phyloP scores from a whole-genome alignment of 257 asterid species.

The Solanum chilense region DNA sequence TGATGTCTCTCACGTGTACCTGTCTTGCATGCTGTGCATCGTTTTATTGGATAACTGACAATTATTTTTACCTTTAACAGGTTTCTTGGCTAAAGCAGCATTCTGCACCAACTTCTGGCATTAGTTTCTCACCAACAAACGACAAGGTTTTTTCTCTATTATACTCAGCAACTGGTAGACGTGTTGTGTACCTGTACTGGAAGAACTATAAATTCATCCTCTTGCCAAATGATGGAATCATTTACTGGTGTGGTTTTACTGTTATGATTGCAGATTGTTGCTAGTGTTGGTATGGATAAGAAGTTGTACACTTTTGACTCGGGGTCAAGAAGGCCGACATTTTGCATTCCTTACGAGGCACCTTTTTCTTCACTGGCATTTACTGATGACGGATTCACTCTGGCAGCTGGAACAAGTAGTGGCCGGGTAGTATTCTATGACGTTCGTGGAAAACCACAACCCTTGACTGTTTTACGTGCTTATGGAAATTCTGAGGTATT shows the following conservation, averaged over 20 bases:
- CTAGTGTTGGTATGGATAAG: conserved; percentile 96
- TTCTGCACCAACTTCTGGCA: conserved; percentile 92
- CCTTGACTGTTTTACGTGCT: conserved; percentile 83
- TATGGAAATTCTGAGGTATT: conserved; percentile 72
- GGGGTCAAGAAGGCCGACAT: conserved; percentile 75
- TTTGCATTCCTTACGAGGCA: conserved; percentile 78
- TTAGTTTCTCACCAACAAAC: conserved; percentile 90
- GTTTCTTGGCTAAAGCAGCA: conserved; percentile 97
- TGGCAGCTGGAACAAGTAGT: conserved; percentile 95
- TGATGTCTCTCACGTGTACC: neutral
- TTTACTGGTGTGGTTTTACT: neutral
- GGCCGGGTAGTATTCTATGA: conserved; percentile 88
- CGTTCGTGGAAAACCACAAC: conserved; percentile 91
- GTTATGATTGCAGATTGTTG: conserved; percentile 55
- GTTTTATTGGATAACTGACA: neutral
- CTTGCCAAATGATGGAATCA: neutral
- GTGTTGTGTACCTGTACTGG: neutral
- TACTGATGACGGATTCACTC: conserved; percentile 84
- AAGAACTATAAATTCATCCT: conserved; percentile 1
- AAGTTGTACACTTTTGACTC: conserved; percentile 84
- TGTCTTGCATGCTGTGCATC: neutral
- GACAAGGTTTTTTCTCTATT: conserved; percentile 66
- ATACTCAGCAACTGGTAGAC: neutral
- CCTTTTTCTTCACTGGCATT: conserved; percentile 91
- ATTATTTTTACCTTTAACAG: conserved; percentile 26